phyloP scores from a whole-genome alignment of 148 eudicot species.

The Amaranthus hypochondriacus region DNA sequence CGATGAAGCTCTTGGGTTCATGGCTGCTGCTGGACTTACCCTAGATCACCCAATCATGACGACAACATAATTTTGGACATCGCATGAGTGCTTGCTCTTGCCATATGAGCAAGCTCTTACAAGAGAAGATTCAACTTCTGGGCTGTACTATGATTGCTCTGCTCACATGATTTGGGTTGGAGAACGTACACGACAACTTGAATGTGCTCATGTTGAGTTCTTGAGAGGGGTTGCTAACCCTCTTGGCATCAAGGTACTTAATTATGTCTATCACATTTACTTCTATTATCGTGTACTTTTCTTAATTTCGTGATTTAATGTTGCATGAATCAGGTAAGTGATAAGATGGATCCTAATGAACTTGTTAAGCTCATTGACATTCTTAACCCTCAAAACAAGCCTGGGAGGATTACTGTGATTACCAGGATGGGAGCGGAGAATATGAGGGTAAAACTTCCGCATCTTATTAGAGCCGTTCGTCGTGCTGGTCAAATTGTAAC shows the following conservation, averaged over 20 bases:
- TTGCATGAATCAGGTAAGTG: conserved; percentile 48
- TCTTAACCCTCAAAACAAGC: conserved; percentile 65
- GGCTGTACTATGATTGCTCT: conserved; percentile 65
- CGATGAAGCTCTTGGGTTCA: conserved; percentile 76
- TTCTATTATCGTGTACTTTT: background rate
- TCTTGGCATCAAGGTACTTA: conserved; percentile 66
- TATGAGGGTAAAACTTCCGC: conserved; percentile 69
- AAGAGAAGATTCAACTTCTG: conserved; percentile 69
- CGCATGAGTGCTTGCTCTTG: conserved; percentile 72
- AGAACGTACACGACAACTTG: conserved; percentile 73
- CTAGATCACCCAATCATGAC: conserved; percentile 59
- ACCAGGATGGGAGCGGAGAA: conserved; percentile 80
- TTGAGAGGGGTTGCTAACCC: conserved; percentile 68
- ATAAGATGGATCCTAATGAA: conserved; percentile 74
- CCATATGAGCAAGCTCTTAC: conserved; percentile 81
- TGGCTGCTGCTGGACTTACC: conserved; percentile 72
- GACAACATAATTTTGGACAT: conserved; percentile 69
- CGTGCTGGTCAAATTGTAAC: conserved; percentile 66
- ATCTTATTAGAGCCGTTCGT: conserved; percentile 64
- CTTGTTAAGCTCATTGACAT: conserved; percentile 66
- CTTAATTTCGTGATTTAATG: background rate
- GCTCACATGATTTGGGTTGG: conserved; percentile 89
- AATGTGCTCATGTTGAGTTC: conserved; percentile 82
- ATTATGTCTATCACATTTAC: background rate
- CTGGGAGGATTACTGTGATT: conserved; percentile 65